A percentile compares a stretch with the other conserved stretches of the same genome.
Evolutionary conservation across 805 yeast genomes (phyloP).

Genomic region (Hanseniaspora occidentalis): DNA sequence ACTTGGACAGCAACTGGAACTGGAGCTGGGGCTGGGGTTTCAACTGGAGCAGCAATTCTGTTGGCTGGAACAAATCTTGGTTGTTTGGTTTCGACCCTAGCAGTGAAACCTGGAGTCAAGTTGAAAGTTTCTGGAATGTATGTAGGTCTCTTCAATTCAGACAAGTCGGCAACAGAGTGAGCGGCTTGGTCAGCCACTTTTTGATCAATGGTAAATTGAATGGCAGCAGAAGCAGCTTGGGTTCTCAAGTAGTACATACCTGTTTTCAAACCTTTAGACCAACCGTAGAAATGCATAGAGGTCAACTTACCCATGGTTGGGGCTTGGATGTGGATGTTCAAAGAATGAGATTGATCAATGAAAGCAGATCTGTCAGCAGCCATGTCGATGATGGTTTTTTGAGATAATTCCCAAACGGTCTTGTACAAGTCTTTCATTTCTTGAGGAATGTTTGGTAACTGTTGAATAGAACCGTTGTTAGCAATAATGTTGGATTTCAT

Average conservation of each 20-base stretch:
- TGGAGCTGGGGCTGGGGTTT: background rate
- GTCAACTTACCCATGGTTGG: constrained; percentile 97
- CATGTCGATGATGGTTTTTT: constrained; percentile 73
- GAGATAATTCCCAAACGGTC: constrained; percentile 95
- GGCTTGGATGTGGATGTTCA: constrained; percentile 76
- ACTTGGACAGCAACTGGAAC: constrained; percentile 7
- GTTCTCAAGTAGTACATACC: constrained; percentile 98
- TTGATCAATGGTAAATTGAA: constrained; percentile 75
- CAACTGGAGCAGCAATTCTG: background rate
- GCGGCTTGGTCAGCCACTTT: constrained; percentile 94
- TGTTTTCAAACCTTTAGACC: constrained; percentile 97
- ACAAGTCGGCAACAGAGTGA: constrained; percentile 26
- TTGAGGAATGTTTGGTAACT: constrained; percentile 58
- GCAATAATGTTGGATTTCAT: constrained; percentile 68
- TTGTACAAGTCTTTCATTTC: constrained; percentile 69
- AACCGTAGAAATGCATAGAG: constrained; percentile 96
- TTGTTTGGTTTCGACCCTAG: constrained; percentile 9
- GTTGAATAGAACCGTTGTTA: constrained; percentile 77
- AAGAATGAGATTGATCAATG: constrained; percentile 85
- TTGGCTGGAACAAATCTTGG: constrained; percentile 4
- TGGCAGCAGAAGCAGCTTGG: constrained; percentile 94
- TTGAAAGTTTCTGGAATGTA: constrained; percentile 20
- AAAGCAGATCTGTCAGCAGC: constrained; percentile 69
- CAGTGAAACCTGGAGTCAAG: constrained; percentile 7
- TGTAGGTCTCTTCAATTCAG: constrained; percentile 27